Base-by-base conservation (phyloP, 495 filamentous ascomycete species). In the Penicillium steckii region DNA sequence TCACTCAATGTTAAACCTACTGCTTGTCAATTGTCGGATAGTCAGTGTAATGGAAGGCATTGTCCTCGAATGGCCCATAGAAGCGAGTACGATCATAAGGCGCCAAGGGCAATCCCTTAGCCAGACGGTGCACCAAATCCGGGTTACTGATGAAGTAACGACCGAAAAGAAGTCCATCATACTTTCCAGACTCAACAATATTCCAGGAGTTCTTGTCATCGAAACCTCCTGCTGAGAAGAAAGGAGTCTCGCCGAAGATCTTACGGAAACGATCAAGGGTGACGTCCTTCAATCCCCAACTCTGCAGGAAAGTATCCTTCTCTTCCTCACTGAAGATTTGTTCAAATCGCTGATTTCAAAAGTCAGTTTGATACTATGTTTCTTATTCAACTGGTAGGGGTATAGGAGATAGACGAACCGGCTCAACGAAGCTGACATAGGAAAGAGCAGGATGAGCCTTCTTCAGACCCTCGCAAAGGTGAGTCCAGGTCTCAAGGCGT, bases 101-200 rank as follows among this genome's bases (percentile, higher is more conserved):
- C 12, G 61, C 72, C 53, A 90, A 61, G 26, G 64, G 59, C 24
- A 85, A 67, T 0, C 78, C 80, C 41, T 85, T 67, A 57, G 73
- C 59, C 41, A 90, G 40, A 48, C 84, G 67, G 45, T 78, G 81
- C 7, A 80, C 74, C 50, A 91, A 61, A 62, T 90, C 87, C 0
- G 87, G 87, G 40, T 80, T 91, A 45, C 80, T 70, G 52, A 88
- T 85, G 56, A 84, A 91, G 50, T 75, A 75, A 15, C 83, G 64
- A 17, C 86, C 86, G 62, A 83, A 90, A 2, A 77, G 73, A 38
- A 72, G 25, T 7, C 42, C 64, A 44, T 78, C 77, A 44, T 73
- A 78, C 21, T 60, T 65, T 4, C 69, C 66, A 0, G 67, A 65
- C 50, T 79, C 76, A 13, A 78, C 37, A 0, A 75, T 66, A 32